These are phyloP conservation scores for Puccinia triticina DNA, from an alignment of 1,284 basidiomycete species.

Conservation along the genomic window DNA sequence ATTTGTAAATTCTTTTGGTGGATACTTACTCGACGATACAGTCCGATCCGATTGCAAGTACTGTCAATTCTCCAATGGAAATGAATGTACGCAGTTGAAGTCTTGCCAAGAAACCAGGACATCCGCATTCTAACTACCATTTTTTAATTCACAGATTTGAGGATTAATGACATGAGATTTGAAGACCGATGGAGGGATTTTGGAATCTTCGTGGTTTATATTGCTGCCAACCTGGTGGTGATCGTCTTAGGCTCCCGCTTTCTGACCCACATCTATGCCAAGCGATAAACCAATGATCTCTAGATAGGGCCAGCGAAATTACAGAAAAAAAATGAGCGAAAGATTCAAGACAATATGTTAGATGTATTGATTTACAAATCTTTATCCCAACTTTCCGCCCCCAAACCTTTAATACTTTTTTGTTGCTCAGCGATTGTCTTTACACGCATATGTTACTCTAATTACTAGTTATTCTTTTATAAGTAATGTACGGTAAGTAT, in stretches of 20 bases:
- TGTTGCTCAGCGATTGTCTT: too few relatives aligned
- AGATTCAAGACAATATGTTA: too few relatives aligned
- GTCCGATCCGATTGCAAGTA: conserved; percentile 70
- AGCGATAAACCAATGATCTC: conserved; percentile 17
- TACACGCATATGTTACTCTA: too few relatives aligned
- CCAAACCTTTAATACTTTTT: too few relatives aligned
- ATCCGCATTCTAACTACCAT: conserved; percentile 50
- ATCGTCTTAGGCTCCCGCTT: conserved; percentile 54
- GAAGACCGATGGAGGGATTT: conserved; percentile 67
- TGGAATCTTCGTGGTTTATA: conserved; percentile 69
- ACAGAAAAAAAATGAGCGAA: too few relatives aligned
- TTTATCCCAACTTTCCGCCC: too few relatives aligned
- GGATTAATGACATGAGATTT: conserved; percentile 45
- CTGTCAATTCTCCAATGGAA: conserved; percentile 66
- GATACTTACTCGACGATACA: conserved; percentile 75
- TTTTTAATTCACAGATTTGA: conserved; percentile 25
- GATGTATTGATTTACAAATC: too few relatives aligned
- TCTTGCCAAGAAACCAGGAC: neutral
- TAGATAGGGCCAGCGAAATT: neutral
- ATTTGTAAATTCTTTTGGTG: conserved; percentile 65
- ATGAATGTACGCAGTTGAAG: conserved; percentile 29
- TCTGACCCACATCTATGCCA: conserved; percentile 53
- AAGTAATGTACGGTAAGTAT: too few relatives aligned
- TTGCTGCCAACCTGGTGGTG: conserved; percentile 66
- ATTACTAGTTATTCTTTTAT: too few relatives aligned